A percentile compares a stretch with the other conserved stretches of the same genome.
These are phyloP conservation scores for Hevea brasiliensis DNA, from an alignment of 345 rosid species.

Conservation along the genomic window DNA sequence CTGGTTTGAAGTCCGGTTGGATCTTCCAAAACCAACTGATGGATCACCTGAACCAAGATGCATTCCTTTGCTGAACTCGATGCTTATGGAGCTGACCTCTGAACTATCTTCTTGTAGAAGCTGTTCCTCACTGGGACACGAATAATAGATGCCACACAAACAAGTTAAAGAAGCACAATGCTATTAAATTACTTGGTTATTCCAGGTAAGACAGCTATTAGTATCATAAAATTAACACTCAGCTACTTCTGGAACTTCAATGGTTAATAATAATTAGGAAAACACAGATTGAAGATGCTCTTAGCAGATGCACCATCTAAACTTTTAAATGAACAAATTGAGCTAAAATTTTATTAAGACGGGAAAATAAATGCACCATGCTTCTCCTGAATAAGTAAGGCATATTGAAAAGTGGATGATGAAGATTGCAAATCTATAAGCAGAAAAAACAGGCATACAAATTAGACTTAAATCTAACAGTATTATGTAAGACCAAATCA, in stretches of 20 bases:
- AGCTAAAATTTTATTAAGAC: neutral
- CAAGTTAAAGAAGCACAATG: neutral
- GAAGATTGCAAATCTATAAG: neutral
- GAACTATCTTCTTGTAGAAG: slow-evolving; percentile 83
- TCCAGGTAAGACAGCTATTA: neutral
- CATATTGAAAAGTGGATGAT: neutral
- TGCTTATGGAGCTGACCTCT: slow-evolving; percentile 51
- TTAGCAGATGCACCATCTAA: neutral
- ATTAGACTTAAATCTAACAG: neutral
- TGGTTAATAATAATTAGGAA: neutral
- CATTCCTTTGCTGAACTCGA: slow-evolving; percentile 69
- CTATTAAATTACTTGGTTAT: neutral
- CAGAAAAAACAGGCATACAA: neutral
- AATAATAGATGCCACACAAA: slow-evolving; percentile 19
- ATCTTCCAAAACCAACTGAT: slow-evolving; percentile 49
- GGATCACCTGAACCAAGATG: slow-evolving; percentile 65
- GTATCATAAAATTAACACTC: neutral
- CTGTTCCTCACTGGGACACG: slow-evolving; percentile 69
- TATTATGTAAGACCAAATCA: neutral
- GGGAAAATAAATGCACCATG: neutral
- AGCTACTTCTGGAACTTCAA: neutral
- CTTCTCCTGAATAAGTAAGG: neutral
- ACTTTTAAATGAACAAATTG: neutral
- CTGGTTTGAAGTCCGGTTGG: slow-evolving; percentile 42
- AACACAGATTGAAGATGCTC: neutral